Evolutionary conservation across 1,284 basidiomycete species (phyloP).

Genomic region (Malassezia sympodialis): DNA sequence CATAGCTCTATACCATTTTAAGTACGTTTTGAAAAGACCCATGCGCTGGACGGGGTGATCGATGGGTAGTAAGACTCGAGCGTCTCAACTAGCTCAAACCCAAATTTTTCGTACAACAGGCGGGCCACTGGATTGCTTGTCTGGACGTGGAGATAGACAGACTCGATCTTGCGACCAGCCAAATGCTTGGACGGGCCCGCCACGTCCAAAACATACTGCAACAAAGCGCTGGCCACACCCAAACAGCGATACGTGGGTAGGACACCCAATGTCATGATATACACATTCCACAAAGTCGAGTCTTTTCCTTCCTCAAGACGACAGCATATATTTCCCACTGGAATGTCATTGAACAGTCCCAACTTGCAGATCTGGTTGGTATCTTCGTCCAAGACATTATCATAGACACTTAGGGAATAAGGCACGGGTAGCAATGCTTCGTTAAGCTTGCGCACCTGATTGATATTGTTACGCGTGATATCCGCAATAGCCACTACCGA

Average conservation of each 20-base stretch:
- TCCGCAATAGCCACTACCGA: conserved; percentile 25
- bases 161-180: conserved; percentile 27
- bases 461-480: conserved; percentile 44
- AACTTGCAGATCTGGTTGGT: conserved; percentile 35
- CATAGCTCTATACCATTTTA: conserved; percentile 1
- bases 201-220: conserved; percentile 42
- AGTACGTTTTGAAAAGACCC: conserved; percentile 37
- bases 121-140: conserved; percentile 46
- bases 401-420: conserved; percentile 43
- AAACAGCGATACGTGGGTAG: conserved; percentile 49
- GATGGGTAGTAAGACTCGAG: conserved; percentile 40
- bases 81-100: conserved; percentile 43
- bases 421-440: conserved; percentile 40
- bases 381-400: conserved; percentile 33
- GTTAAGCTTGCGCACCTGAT: conserved; percentile 44
- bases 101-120: conserved; percentile 48
- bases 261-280: conserved; percentile 50
- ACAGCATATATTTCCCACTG: conserved; percentile 48
- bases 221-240: conserved; percentile 46
- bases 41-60: conserved; percentile 47
- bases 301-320: conserved; percentile 38
- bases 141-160: conserved; percentile 49
- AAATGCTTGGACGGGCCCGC: conserved; percentile 37
- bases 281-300: conserved; percentile 33
- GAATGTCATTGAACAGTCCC: conserved; percentile 50